Base-by-base conservation (phyloP, 306 rosid genomes). In the Cucurbita maxima region DNA sequence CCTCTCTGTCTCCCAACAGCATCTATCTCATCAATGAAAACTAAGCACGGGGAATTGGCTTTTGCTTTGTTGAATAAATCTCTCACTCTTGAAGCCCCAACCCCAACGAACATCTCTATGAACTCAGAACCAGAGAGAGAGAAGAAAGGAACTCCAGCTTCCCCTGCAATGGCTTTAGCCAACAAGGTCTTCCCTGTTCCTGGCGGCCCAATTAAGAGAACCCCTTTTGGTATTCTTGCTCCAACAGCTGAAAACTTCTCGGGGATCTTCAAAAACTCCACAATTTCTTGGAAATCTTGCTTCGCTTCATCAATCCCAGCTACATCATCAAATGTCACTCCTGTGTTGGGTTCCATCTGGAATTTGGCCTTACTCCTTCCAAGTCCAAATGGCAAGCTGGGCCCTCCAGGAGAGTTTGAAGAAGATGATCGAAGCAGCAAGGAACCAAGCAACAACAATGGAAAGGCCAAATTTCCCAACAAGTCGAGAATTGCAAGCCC, bases 221-320 rank as follows among this genome's bases (percentile, higher is more conserved):
- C 88, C 40, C 96, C 96, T 81, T 87, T 89, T 6, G 96, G 94
- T 70, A 89, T 89, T 58, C 79, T 85, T 0, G 94, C 94, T 51
- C 97, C 97, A 16, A 92, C 81, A 0, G 90, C 86, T 0, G 93
- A 63, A 69, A 91, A 91, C 91, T 86, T 91, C 55, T 89, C 96
- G n/a, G 96, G 91, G 30, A 83, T 87, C 76, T 77, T 89, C 44
- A 91, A 77, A 81, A 91, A 87, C 82, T 84, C 91, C 13, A 91
- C 91, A 9, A 87, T 87, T 82, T 91, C 97, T 78, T 88, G 81
- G 67, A 91, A 88, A 62, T 91, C 97, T 77, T 88, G 92, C 78
- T 91, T 91, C 10, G 96, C 97, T 79, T 88, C 97, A 82, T 91
- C 96, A 66, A 91, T 83, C 16, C 97, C 96, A 6, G 97, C 96